A percentile compares a stretch with the other conserved stretches of the same genome.
These are phyloP conservation scores for Canavalia ensiformis DNA, from an alignment of 306 rosid species.

Conservation along the genomic window DNA sequence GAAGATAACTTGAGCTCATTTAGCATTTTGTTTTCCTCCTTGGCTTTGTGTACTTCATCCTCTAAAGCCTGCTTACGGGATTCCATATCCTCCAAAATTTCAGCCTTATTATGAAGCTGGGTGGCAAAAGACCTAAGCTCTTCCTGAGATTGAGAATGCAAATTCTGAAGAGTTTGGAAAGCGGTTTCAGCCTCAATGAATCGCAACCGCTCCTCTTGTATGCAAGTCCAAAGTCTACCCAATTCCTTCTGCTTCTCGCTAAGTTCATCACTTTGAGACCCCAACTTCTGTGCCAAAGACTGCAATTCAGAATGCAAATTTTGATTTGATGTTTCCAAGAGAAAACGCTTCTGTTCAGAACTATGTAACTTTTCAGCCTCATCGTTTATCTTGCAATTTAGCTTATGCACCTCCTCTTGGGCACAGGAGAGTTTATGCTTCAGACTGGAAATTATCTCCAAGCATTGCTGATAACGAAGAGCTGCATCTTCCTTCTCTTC, in stretches of 20 bases:
- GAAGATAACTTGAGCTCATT: conserved; percentile 74
- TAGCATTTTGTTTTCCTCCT: conserved; percentile 74
- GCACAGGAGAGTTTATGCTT: conserved; percentile 71
- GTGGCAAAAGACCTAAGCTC: conserved; percentile 80
- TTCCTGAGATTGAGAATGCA: conserved; percentile 90
- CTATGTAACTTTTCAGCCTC: conserved; percentile 68
- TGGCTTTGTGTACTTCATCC: conserved; percentile 67
- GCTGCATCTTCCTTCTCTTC: conserved; percentile 87
- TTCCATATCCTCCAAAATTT: conserved; percentile 67
- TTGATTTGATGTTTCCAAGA: conserved; percentile 77
- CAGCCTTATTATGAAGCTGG: conserved; percentile 67
- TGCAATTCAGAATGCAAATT: conserved; percentile 81
- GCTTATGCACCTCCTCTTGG: conserved; percentile 69
- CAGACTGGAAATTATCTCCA: conserved; percentile 73
- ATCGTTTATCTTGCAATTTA: conserved; percentile 65
- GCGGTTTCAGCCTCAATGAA: conserved; percentile 93
- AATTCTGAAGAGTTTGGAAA: conserved; percentile 88
- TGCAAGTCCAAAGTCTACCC: conserved; percentile 84
- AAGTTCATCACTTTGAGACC: conserved; percentile 81
- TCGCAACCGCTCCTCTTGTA: conserved; percentile 83
- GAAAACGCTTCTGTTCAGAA: conserved; percentile 72
- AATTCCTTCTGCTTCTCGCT: conserved; percentile 90
- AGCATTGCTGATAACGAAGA: conserved; percentile 73
- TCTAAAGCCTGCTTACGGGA: conserved; percentile 65
- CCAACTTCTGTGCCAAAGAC: conserved; percentile 74